Conservation (phyloP, 805 yeast genomes). For the Myxozyma udenii region DNA sequence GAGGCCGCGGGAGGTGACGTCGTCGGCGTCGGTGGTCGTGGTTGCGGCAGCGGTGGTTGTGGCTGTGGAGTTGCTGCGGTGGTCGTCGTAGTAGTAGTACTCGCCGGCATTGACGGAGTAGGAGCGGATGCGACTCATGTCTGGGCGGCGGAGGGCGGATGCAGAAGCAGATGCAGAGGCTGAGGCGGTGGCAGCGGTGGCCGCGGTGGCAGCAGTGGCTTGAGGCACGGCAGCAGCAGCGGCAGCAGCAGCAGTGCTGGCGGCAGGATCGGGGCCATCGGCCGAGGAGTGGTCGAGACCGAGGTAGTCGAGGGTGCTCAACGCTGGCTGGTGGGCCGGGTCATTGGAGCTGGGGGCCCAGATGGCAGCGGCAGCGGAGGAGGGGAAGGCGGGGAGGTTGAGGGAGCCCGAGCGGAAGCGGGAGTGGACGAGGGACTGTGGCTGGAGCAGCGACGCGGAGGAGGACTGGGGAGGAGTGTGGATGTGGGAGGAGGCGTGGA, state of each 20-base stretch:
- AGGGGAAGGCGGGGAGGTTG: constrained; percentile 15
- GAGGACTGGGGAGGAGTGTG: not conserved
- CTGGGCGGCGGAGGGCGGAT: constrained; percentile 19
- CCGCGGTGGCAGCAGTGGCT: not conserved
- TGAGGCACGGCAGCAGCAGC: constrained; percentile 2
- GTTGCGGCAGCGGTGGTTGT: no score
- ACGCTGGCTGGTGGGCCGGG: constrained; percentile 19
- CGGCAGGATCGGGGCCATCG: constrained; percentile 3
- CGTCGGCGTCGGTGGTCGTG: no score
- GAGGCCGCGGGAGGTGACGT: constrained; percentile 2
- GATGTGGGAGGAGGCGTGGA: not conserved
- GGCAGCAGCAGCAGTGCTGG: not conserved
- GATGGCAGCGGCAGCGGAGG: constrained; percentile 2
- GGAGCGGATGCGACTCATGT: constrained; percentile 28
- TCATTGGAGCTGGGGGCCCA: not conserved
- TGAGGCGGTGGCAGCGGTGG: not conserved
- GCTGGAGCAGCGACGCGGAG: not conserved
- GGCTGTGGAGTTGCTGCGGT: no score
- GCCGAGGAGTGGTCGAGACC: constrained; percentile 26
- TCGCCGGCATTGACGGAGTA: constrained; percentile 30
- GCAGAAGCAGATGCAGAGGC: constrained; percentile 1
- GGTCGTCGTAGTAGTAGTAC: no score
- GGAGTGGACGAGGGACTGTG: not conserved
- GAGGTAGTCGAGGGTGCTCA: constrained; percentile 29
- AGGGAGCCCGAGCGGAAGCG: constrained; percentile 29